Conservation (phyloP, 2,329 filamentous ascomycete genomes). For the Huntiella savannae region DNA sequence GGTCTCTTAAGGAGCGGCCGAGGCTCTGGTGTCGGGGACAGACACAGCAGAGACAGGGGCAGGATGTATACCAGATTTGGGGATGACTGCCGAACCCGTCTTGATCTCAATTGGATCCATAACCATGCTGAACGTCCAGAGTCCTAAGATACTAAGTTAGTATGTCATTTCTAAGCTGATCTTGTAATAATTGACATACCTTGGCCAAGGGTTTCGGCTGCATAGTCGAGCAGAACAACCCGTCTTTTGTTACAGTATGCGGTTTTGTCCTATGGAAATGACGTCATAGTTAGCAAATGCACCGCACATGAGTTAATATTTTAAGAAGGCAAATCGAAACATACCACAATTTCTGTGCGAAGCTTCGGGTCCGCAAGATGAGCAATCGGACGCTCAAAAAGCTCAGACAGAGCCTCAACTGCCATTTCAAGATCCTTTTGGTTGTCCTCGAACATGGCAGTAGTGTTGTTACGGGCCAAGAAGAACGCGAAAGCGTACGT, state of each 20-base stretch:
- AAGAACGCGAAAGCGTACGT: conserved; percentile 98
- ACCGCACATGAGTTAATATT: neutral
- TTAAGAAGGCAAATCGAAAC: neutral
- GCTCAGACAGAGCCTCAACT: conserved; percentile 89
- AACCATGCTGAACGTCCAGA: conserved; percentile 10
- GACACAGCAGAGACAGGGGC: neutral
- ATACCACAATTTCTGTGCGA: conserved; percentile 78
- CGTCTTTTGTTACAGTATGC: conserved; percentile 87
- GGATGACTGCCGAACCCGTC: neutral
- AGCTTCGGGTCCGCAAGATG: conserved; percentile 73
- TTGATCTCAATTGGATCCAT: conserved; percentile 8
- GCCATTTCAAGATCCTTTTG: conserved; percentile 96
- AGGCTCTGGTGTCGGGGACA: no score
- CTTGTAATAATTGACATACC: conserved; percentile 30
- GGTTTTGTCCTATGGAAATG: conserved; percentile 51
- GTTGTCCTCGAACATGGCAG: conserved; percentile 96
- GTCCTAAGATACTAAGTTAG: conserved; percentile 4
- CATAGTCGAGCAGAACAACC: conserved; percentile 77
- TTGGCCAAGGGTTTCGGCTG: conserved; percentile 75
- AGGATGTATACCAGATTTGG: neutral
- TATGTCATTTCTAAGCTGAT: neutral
- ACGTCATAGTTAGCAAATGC: neutral
- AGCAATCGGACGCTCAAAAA: conserved; percentile 94
- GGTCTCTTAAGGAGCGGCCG: no score
- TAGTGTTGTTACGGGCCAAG: conserved; percentile 84